phyloP scores from a whole-genome alignment of 2,329 filamentous ascomycete species.

The Coniochaeta sp. region DNA sequence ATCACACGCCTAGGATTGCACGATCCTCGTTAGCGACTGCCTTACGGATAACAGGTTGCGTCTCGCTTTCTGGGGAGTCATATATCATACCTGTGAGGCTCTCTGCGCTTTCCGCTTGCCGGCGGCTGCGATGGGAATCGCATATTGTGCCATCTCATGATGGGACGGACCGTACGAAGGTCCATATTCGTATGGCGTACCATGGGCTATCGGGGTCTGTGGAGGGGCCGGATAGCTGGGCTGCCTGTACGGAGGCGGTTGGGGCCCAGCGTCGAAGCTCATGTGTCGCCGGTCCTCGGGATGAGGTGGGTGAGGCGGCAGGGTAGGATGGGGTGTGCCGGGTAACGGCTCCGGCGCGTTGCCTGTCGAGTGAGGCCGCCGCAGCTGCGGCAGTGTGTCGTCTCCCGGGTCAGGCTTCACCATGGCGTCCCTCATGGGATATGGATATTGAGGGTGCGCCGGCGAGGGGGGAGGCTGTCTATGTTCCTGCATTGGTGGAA shows the following conservation, averaged over 20 bases:
- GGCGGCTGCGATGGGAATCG: constrained; percentile 36
- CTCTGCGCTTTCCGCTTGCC: constrained; percentile 58
- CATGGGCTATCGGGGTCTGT: constrained; percentile 31
- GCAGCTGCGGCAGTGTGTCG: constrained; percentile 35
- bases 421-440: constrained; percentile 40
- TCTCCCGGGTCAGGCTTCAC: constrained; percentile 51
- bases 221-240: constrained; percentile 35
- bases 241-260: constrained; percentile 31
- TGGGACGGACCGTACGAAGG: constrained; percentile 23
- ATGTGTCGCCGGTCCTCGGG: constrained; percentile 44
- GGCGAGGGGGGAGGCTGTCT: constrained; percentile 29
- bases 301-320: constrained; percentile 24
- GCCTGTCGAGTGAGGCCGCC: constrained; percentile 46
- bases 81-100: constrained; percentile 49
- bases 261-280: constrained; percentile 43
- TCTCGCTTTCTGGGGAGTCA: not conserved
- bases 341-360: constrained; percentile 27
- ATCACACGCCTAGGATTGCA: constrained; percentile 68
- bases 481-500: constrained; percentile 48
- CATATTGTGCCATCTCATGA: constrained; percentile 25
- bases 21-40: not conserved
- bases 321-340: constrained; percentile 23
- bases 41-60: not conserved
- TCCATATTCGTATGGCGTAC: constrained; percentile 24
- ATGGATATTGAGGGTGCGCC: constrained; percentile 24